Base-by-base conservation (phyloP, 495 filamentous ascomycete species). In the Tuber microsphaerosporum region DNA sequence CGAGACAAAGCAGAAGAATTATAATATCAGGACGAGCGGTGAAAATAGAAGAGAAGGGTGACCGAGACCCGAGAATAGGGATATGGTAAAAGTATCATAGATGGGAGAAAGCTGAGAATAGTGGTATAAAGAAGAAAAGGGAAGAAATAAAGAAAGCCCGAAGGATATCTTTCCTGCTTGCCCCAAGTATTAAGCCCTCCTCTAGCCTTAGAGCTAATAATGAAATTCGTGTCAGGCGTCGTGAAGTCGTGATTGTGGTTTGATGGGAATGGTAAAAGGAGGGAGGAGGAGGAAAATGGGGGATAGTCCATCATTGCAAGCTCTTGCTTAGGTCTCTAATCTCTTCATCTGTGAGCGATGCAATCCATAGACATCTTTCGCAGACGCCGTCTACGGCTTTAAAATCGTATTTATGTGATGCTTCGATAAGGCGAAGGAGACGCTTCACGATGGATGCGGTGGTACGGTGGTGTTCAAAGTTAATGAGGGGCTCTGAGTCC, bases 341-440 rank as follows among this genome's bases (percentile, higher is more conserved):
- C 83, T 94, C 91, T 69, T 93, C 93, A 79, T 99, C 96, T 31
- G 86, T 88, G 61, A 99, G 85, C 41, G 92, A 92, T 26, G 92
- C 90, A 86, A 99, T 93, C 96, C 96, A 99, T 71, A 99, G 87
- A 84, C 94, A 98, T 79, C 92, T 89, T 84, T 96, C 93, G 43
- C 94, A 90, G 71, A 97, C 89, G 56, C 93, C 92, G 70, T 93
- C 92, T 69, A 97, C 90, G 12, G 93, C 90, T 80, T 92, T 88
- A 78, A 97, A 95, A 16, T 87, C 86, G 81, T 98, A 98, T 75
- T 93, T 91, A 41, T 90, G 91, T 84, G 93, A 97, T n/a, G 93
- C 92, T 81, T 99, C 95, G 46, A 98, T 90, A 45, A 97, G 85
- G 42, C 94, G 88, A 71, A 97, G 87, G 70, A 99, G 86, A 79